A percentile compares a stretch with the other conserved stretches of the same genome.
Conservation (phyloP, 208 protist genomes). For the Trypanosomatidae sp. region DNA sequence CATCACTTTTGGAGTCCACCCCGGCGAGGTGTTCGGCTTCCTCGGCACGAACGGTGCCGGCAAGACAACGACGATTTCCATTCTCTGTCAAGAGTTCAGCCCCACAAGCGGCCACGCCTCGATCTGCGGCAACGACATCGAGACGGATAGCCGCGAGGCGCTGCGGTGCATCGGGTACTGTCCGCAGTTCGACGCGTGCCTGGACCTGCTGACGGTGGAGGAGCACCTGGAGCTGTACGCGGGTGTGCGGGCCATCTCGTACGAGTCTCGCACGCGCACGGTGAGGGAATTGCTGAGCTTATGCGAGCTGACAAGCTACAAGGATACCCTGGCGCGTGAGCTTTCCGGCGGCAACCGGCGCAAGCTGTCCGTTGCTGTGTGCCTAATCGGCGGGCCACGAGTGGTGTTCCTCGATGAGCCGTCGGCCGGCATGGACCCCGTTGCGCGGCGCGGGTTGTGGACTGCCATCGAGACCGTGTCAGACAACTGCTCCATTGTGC, state of each 20-base stretch:
- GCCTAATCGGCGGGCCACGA: conserved; percentile 60
- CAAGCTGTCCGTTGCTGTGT: conserved; percentile 65
- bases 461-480: conserved; percentile 58
- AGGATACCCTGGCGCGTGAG: conserved; percentile 25
- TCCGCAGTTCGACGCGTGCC: conserved; percentile 94
- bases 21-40: conserved; percentile 85
- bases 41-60: conserved; percentile 90
- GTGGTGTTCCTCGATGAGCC: conserved; percentile 82
- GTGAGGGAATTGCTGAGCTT: conserved; percentile 35
- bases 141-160: conserved; percentile 37
- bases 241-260: conserved; percentile 36
- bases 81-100: conserved; percentile 76
- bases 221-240: conserved; percentile 87
- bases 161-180: conserved; percentile 92
- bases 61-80: conserved; percentile 89
- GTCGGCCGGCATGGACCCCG: conserved; percentile 70
- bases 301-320: conserved; percentile 38
- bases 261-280: conserved; percentile 22
- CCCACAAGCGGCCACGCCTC: conserved; percentile 63
- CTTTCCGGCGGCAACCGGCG: conserved; percentile 70
- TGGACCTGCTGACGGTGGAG: conserved; percentile 90
- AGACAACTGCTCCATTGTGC: conserved; percentile 65
- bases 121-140: conserved; percentile 64
- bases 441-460: conserved; percentile 61
- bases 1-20: conserved; percentile 62